phyloP scores from a whole-genome alignment of 1,139 yeast species.

The Kazachstania sp. region DNA sequence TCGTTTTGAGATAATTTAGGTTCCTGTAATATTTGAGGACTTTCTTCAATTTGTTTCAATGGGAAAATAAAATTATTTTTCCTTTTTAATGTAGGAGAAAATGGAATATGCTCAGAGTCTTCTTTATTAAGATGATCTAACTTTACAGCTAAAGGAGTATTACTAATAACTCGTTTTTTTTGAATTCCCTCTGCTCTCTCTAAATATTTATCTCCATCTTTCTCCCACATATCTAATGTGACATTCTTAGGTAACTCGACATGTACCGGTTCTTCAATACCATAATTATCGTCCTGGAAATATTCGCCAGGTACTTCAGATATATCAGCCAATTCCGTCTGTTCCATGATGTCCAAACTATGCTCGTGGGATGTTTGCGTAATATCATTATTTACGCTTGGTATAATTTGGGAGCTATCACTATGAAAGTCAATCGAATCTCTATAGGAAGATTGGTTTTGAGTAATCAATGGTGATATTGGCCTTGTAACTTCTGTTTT shows the following conservation, averaged over 20 bases:
- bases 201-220: constrained; percentile 10
- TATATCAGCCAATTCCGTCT: constrained; percentile 15
- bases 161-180: constrained; percentile 2
- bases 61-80: constrained; percentile 16
- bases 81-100: constrained; percentile 6
- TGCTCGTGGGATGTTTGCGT: background rate
- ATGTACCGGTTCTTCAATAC: constrained; percentile 1
- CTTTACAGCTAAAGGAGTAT: background rate
- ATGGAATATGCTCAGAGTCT: background rate
- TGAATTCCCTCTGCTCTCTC: constrained; percentile 13
- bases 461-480: constrained; percentile 7
- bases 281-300: background rate
- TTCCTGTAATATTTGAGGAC: background rate
- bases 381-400: background rate
- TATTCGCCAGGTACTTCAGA: constrained; percentile 13
- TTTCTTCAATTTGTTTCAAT: constrained; percentile 3
- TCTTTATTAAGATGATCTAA: background rate
- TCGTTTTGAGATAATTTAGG: background rate
- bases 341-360: background rate
- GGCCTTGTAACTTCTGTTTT: constrained; percentile 4
- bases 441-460: background rate
- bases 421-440: background rate
- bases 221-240: constrained; percentile 21
- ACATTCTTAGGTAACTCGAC: constrained; percentile 15
- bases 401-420: background rate